Base-by-base conservation (phyloP, 768 basidiomycete species). In the Boletus tylopilopsis region DNA sequence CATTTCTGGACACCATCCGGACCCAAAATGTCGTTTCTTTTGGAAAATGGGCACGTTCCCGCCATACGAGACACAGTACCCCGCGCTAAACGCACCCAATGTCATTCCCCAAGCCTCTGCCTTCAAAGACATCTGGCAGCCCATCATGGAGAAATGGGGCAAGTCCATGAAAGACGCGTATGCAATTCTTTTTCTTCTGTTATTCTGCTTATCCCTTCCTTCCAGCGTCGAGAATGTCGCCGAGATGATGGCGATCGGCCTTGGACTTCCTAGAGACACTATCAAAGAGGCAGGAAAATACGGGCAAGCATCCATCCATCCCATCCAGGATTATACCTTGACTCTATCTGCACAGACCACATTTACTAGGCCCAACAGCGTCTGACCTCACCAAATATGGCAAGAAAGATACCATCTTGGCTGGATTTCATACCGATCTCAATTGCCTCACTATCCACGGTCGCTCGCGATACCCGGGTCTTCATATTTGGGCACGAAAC, bases 11-110 rank as follows among this genome's bases (percentile, higher is more conserved):
- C 87, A 90, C 54, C 76, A 79, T 7, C 90, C 92, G 2, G 94
- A 98, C 67, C 94, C 94, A 0, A 98, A 98, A 68, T 95, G 91
- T 65, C 79, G 94, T 54, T 96, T 92, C 73, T 93, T 93, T 71
- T 92, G 87, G 84, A 87, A 77, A 61, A 90, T 92, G 89, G 75
- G 76, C 53, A 77, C 80, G 49, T 70, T 69, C 13, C 87, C 88
- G 2, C 88, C 90, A 5, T 91, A 92, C 56, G 71, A 84, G 58
- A 90, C 90, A 0, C 73, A 77, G 45, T 96, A 85, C 63, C 90
- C 91, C 0, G 76, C 72, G 0, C 68, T 92, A 47, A 89, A 90
- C 57, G 85, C 90, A 13, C 74, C 83, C 3, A 97, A 96, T 62
- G 85, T 97, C 19, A 74, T 89, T 2, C 94, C 94, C 0, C 71